Conservation (phyloP, 331 rosid genomes). For the Telfairia occidentalis region DNA sequence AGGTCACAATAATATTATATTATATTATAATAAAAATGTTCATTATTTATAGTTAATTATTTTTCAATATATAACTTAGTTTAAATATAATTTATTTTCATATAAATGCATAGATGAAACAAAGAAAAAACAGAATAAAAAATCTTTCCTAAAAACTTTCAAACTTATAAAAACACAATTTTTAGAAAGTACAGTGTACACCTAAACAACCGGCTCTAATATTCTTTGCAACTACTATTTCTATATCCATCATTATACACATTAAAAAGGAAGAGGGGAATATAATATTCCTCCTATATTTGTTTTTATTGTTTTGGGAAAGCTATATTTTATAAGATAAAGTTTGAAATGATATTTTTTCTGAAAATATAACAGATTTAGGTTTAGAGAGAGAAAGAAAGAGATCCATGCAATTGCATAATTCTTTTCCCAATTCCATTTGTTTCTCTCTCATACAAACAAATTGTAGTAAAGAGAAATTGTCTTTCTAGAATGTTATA, state of each 20-base stretch:
- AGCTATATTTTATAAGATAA: background rate
- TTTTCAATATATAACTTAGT: too few relatives aligned
- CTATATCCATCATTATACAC: background rate
- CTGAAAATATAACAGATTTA: background rate
- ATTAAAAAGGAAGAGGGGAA: background rate
- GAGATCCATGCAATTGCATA: background rate
- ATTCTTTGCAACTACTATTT: constrained; percentile 7
- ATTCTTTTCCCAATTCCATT: background rate
- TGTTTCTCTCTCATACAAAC: background rate
- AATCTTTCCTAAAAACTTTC: too few relatives aligned
- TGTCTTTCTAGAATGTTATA: constrained; percentile 2
- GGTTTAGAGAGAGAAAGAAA: constrained; percentile 3
- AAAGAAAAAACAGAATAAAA: too few relatives aligned
- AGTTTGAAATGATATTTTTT: constrained; percentile 3
- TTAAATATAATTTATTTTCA: background rate
- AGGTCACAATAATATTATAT: too few relatives aligned
- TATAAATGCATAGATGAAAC: background rate
- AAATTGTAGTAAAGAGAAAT: background rate
- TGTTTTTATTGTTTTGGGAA: background rate
- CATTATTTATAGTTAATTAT: too few relatives aligned
- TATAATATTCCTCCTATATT: background rate
- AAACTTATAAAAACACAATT: too few relatives aligned
- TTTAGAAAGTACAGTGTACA: background rate
- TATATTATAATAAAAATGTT: too few relatives aligned
- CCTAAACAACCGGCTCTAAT: background rate